Evolutionary conservation across 108 stramenopile genomes (phyloP).

Genomic region (Cyclotella choctawhatcheeana): DNA sequence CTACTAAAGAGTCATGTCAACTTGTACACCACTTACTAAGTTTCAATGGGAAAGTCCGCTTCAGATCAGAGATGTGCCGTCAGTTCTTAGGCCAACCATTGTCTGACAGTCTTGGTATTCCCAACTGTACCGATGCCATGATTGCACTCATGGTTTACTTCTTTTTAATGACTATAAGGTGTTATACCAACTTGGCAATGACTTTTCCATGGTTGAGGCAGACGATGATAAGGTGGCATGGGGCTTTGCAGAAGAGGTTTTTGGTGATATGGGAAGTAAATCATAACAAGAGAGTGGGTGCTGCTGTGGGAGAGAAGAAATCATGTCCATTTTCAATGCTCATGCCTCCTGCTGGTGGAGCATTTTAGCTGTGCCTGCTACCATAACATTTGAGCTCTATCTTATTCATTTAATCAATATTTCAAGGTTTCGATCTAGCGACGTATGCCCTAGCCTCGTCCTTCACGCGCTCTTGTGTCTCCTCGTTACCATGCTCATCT

Average conservation of each 20-base stretch:
- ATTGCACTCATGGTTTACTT: conserved; percentile 27
- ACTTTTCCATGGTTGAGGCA: conserved; percentile 35
- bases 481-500: conserved; percentile 86
- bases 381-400: too few species aligned
- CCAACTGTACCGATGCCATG: not conserved
- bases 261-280: conserved; percentile 44
- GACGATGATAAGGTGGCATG: conserved; percentile 48
- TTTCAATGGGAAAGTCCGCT: conserved; percentile 37
- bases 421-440: conserved; percentile 2
- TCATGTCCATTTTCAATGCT: conserved; percentile 72
- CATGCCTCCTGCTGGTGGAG: conserved; percentile 35
- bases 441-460: conserved; percentile 92
- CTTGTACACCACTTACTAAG: conserved; percentile 73
- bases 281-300: not conserved
- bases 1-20: conserved; percentile 65
- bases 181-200: conserved; percentile 55
- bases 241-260: conserved; percentile 31
- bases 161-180: conserved; percentile 47
- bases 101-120: conserved; percentile 9
- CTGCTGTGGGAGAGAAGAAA: conserved; percentile 14
- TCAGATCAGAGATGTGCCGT: conserved; percentile 70
- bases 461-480: conserved; percentile 84
- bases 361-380: not conserved
- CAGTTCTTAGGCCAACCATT: conserved; percentile 70
- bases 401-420: not conserved